Evolutionary conservation across 352 stramenopile genomes (phyloP).

Genomic region (Pythium apleroticum): DNA sequence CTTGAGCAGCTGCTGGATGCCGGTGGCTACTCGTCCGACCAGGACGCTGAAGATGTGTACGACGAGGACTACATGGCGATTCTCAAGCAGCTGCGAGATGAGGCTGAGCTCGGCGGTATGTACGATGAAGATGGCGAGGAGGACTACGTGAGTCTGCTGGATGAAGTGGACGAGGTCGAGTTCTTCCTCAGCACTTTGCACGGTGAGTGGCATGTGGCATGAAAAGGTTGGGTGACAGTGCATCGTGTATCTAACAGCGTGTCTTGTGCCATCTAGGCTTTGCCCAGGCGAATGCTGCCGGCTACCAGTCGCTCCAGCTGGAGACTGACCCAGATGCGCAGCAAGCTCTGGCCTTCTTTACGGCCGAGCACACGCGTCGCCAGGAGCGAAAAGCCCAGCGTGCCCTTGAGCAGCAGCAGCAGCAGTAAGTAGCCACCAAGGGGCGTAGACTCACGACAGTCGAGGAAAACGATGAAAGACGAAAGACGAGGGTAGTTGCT

Average conservation of each 20-base stretch:
- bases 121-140: slow-evolving; percentile 89
- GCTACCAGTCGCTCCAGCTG: slow-evolving; percentile 64
- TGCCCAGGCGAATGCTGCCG: slow-evolving; percentile 43
- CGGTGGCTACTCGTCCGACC: slow-evolving; percentile 88
- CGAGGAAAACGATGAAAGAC: neutral
- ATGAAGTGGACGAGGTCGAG: slow-evolving; percentile 92
- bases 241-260: neutral
- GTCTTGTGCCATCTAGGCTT: slow-evolving; percentile 33
- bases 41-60: slow-evolving; percentile 92
- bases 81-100: slow-evolving; percentile 89
- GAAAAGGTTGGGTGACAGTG: neutral
- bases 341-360: slow-evolving; percentile 58
- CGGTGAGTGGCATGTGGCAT: slow-evolving; percentile 18
- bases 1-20: slow-evolving; percentile 88
- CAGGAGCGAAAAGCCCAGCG: slow-evolving; percentile 34
- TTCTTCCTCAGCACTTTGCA: slow-evolving; percentile 91
- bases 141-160: slow-evolving; percentile 91
- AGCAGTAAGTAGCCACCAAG: neutral
- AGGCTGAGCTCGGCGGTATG: slow-evolving; percentile 73
- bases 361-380: slow-evolving; percentile 53
- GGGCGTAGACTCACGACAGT: too few species aligned
- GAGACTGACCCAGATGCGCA: slow-evolving; percentile 60
- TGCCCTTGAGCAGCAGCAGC: slow-evolving; percentile 21
- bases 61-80: slow-evolving; percentile 95
- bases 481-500: neutral